A percentile compares a stretch with the other conserved stretches of the same genome.
phyloP scores from a whole-genome alignment of 768 basidiomycete genomes.

The Termitomyces sp. region DNA sequence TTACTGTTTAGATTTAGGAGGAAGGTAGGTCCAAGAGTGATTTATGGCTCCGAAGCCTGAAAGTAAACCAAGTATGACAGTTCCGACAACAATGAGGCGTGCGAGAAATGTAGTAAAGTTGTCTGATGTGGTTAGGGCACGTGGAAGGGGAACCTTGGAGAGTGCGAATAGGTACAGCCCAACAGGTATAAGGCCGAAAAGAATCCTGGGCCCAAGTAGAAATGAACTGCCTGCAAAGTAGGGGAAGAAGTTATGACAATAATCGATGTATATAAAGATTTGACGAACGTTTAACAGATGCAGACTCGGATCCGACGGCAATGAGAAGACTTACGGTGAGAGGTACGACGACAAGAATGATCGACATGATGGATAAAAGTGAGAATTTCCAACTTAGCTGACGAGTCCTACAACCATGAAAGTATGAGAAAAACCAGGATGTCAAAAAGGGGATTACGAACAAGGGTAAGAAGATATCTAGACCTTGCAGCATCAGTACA shows the following conservation, averaged over 20 bases:
- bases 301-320: conserved; percentile 30
- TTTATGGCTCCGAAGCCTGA: conserved; percentile 77
- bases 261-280: background rate
- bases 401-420: conserved; percentile 39
- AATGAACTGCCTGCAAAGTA: conserved; percentile 5
- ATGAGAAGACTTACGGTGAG: conserved; percentile 56
- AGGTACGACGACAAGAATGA: conserved; percentile 64
- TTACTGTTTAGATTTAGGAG: conserved; percentile 28
- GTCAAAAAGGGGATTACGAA: conserved; percentile 17
- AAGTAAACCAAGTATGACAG: conserved; percentile 69
- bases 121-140: conserved; percentile 33
- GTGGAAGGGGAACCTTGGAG: conserved; percentile 65
- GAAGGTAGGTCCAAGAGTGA: conserved; percentile 58
- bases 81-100: conserved; percentile 71
- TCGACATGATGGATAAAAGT: conserved; percentile 49
- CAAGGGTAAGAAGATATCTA: conserved; percentile 47
- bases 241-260: background rate
- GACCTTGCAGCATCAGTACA: conserved; percentile 67
- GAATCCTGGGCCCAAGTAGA: conserved; percentile 26
- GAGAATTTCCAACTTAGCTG: conserved; percentile 66
- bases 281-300: conserved; percentile 17
- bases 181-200: conserved; percentile 46
- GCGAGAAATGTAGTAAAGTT: conserved; percentile 44
- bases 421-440: background rate
- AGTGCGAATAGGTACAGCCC: conserved; percentile 50